These are phyloP conservation scores for Hylodesmum podocarpum DNA, from an alignment of 306 rosid species.

Conservation along the genomic window DNA sequence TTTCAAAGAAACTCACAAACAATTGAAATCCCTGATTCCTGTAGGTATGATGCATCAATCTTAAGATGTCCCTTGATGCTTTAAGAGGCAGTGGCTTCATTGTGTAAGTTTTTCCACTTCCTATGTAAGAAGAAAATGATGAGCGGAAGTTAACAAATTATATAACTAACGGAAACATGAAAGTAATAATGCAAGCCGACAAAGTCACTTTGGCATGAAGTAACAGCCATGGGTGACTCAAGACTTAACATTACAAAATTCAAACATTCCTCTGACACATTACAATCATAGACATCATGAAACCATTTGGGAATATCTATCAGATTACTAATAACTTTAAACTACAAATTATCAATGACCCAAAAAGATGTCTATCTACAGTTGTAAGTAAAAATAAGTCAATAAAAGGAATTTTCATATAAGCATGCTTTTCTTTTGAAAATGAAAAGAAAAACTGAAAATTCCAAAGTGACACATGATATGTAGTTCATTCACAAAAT, in stretches of 20 bases:
- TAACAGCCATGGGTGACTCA: neutral
- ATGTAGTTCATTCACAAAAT: slow-evolving; percentile 23
- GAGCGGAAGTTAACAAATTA: slow-evolving; percentile 11
- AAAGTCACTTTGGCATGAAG: slow-evolving; percentile 23
- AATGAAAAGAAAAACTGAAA: neutral
- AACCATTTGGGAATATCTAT: neutral
- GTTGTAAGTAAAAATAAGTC: slow-evolving; percentile 10
- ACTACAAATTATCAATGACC: neutral
- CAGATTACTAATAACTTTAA: neutral
- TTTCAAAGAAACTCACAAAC: slow-evolving; percentile 90
- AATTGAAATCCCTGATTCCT: slow-evolving; percentile 85
- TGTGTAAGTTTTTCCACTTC: slow-evolving; percentile 91
- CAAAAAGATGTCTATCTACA: neutral
- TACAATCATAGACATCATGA: neutral
- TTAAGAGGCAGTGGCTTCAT: slow-evolving; percentile 95
- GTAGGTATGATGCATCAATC: slow-evolving; percentile 86
- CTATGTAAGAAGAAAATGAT: slow-evolving; percentile 38
- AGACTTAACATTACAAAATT: slow-evolving; percentile 11
- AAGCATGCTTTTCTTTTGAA: neutral
- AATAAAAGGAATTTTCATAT: neutral
- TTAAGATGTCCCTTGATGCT: slow-evolving; percentile 86
- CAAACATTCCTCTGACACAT: neutral
- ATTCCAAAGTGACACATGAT: neutral
- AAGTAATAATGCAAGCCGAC: slow-evolving; percentile 15
- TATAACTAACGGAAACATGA: neutral